Conservation (phyloP, 2,329 filamentous ascomycete genomes). For the Byssoonygena ceratinophila region DNA sequence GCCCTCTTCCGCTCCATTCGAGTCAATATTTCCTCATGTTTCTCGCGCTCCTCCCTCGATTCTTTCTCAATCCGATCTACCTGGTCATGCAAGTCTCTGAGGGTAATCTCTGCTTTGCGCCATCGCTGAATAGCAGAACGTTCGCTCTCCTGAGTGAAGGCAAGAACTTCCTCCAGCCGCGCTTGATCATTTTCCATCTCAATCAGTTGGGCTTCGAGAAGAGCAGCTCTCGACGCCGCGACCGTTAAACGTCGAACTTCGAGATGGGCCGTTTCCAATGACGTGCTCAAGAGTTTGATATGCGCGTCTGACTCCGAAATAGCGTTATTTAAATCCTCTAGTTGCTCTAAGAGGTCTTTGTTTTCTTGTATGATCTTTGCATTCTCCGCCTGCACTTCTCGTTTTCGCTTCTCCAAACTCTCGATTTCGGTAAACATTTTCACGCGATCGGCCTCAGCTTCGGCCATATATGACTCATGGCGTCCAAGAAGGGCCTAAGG, state of each 20-base stretch:
- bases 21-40: slow-evolving; percentile 67
- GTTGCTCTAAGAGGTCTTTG: slow-evolving; percentile 64
- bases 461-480: slow-evolving; percentile 88
- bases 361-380: slow-evolving; percentile 73
- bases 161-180: slow-evolving; percentile 56
- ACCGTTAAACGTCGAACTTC: slow-evolving; percentile 63
- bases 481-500: slow-evolving; percentile 72
- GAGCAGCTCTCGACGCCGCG: slow-evolving; percentile 62
- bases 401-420: slow-evolving; percentile 63
- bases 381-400: slow-evolving; percentile 64
- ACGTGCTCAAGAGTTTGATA: slow-evolving; percentile 64
- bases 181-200: slow-evolving; percentile 74
- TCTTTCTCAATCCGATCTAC: slow-evolving; percentile 82
- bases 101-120: slow-evolving; percentile 70
- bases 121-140: slow-evolving; percentile 70
- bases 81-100: slow-evolving; percentile 72
- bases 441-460: slow-evolving; percentile 74
- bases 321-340: slow-evolving; percentile 73
- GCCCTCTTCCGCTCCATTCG: slow-evolving; percentile 75
- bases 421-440: slow-evolving; percentile 64
- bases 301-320: slow-evolving; percentile 69
- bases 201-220: slow-evolving; percentile 69
- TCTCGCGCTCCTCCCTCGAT: slow-evolving; percentile 64
- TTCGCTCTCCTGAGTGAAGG: slow-evolving; percentile 61
- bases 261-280: slow-evolving; percentile 65